Base-by-base conservation (phyloP, 495 filamentous ascomycete species). In the Trichoderma erinaceum region DNA sequence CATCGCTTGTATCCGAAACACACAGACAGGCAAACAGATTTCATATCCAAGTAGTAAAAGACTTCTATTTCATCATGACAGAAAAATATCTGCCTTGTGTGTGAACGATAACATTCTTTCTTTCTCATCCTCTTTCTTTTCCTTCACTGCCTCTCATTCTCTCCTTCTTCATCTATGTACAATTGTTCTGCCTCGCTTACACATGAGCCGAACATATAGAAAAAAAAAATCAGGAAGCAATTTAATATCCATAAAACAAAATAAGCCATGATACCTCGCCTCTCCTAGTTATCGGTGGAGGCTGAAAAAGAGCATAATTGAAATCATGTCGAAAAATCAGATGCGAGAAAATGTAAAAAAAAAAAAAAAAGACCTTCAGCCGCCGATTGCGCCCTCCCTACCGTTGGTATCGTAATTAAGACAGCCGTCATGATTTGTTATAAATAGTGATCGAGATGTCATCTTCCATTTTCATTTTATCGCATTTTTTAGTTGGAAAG, bases 331-430 rank as follows among this genome's bases (percentile, higher is more conserved):
- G 35, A 38, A 38, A 38, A 38, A 38, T 10, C 44, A 48, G 15
- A 48, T 16, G 15, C 44, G 18, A 48, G 18, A 48, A 15, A 48
- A 48, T 38, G 8, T 7, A 18, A 48, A 48, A 48, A 15, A 11
- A 46, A 46, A 2, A 46, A n/a, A 15, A 56, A 56, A 56, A 56
- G n/a, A n/a, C 56, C 56, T 27, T 61, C 56, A 61, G 25, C 56
- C 56, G n/a, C 56, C 56, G 27, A 21, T 27, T 56, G 56, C 56
- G 56, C 56, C 56, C 56, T 61, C 56, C 56, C 56, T 61, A 61
- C 56, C 56, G 56, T 61, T 61, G 56, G 56, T 61, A 61, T 61
- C 56, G 56, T 61, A 29, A 61, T 12, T 32, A 61, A 58, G 56
- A 61, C 56, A 32, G 56, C 56, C 56, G 56, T 61, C 56, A 32